These are phyloP conservation scores for Solanum chmielewskii DNA, from an alignment of 257 asterid genomes.

Conservation along the genomic window DNA sequence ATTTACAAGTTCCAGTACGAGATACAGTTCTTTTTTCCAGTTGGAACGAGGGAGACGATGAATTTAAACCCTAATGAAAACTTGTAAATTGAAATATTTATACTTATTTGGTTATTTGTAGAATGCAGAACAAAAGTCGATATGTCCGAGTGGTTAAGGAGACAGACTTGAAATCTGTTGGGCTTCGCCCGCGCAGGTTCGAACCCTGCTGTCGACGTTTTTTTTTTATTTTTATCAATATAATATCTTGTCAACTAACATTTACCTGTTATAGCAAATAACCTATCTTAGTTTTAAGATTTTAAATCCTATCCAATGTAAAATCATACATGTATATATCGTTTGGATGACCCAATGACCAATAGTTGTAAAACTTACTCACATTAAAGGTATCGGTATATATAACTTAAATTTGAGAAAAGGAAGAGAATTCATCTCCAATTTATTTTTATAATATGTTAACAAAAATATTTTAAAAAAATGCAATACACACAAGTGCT, in stretches of 20 bases:
- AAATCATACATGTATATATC: neutral
- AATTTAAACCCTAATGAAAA: neutral
- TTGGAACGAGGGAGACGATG: neutral
- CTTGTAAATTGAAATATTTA: neutral
- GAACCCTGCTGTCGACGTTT: constrained; percentile 68
- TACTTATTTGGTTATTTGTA: fast-evolving
- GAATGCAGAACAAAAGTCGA: constrained; percentile 4
- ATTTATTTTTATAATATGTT: no score
- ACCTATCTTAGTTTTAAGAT: neutral
- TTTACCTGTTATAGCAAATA: neutral
- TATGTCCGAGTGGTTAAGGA: constrained; percentile 98
- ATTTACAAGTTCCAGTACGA: neutral
- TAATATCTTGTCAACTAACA: neutral
- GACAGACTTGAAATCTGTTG: constrained; percentile 91
- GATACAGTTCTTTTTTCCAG: neutral
- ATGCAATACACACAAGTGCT: neutral
- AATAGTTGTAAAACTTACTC: neutral
- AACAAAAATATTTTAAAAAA: neutral
- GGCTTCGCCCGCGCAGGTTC: constrained; percentile 90
- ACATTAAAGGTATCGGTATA: neutral
- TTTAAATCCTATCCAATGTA: neutral
- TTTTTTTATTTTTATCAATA: no score
- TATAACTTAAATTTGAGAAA: neutral
- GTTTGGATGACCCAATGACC: neutral
- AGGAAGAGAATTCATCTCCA: neutral